phyloP scores from a whole-genome alignment of 345 rosid genomes.

The Euphorbia peplus region DNA sequence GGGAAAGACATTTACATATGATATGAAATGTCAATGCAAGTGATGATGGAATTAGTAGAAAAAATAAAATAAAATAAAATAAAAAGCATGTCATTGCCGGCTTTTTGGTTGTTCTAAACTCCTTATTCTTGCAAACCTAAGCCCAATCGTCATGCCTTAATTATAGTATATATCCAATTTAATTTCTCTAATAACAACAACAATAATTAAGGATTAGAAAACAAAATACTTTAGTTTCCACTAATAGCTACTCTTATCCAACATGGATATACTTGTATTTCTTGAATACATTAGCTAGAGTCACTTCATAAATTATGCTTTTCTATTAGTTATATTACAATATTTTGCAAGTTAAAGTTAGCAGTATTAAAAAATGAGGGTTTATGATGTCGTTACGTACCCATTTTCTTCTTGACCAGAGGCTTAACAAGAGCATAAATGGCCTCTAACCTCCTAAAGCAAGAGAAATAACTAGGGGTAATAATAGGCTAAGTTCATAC shows the following conservation, averaged over 20 bases:
- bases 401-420: no score
- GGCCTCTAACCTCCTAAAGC: no score
- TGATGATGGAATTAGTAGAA: slow-evolving; percentile 16
- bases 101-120: slow-evolving; percentile 30
- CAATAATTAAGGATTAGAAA: background rate
- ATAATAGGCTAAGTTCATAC: no score
- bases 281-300: background rate
- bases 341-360: no score
- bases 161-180: slow-evolving; percentile 8
- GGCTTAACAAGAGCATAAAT: no score
- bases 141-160: no score
- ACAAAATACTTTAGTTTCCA: background rate
- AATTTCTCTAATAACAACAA: background rate
- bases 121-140: background rate
- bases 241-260: background rate
- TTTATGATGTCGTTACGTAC: no score
- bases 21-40: slow-evolving; percentile 23
- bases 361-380: no score
- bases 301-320: no score
- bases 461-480: no score
- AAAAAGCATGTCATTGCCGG: slow-evolving; percentile 31
- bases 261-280: background rate
- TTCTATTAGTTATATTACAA: no score
- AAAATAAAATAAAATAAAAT: no score
- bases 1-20: background rate